Conservation (phyloP, 2,329 filamentous ascomycete genomes). For the Myriosclerotinia scirpicola region DNA sequence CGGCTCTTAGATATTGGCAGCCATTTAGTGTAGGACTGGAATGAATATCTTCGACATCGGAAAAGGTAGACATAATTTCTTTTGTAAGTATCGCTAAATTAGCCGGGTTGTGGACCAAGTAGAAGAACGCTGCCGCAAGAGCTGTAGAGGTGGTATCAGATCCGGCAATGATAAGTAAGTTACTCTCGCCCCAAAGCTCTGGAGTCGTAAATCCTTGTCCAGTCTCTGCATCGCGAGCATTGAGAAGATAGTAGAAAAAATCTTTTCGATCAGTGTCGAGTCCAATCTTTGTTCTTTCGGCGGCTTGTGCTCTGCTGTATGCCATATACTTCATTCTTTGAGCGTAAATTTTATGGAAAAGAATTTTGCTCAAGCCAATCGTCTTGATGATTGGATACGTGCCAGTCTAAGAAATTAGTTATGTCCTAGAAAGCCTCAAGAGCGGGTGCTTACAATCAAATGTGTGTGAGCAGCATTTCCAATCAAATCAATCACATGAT, state of each 20-base stretch:
- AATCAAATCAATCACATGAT: conserved; percentile 66
- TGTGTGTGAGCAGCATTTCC: conserved; percentile 67
- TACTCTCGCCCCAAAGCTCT: conserved; percentile 35
- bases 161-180: conserved; percentile 37
- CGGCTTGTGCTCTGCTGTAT: conserved; percentile 67
- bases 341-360: conserved; percentile 66
- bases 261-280: conserved; percentile 60
- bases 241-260: conserved; percentile 74
- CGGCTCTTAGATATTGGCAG: conserved; percentile 46
- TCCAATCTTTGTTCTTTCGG: conserved; percentile 64
- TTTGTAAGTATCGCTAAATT: conserved; percentile 38
- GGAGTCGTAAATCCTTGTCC: conserved; percentile 48
- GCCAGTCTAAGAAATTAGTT: conserved; percentile 44
- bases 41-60: conserved; percentile 42
- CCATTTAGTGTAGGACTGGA: conserved; percentile 35
- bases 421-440: neutral
- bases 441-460: conserved; percentile 53
- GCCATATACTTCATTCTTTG: conserved; percentile 69
- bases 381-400: conserved; percentile 69
- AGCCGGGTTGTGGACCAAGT: conserved; percentile 42
- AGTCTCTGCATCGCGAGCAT: conserved; percentile 69
- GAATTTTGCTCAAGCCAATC: conserved; percentile 64
- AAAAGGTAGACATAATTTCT: conserved; percentile 33
- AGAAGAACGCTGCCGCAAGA: conserved; percentile 43
- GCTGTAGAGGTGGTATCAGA: conserved; percentile 46